phyloP scores from a whole-genome alignment of 352 stramenopile species.

The Phytophthora fragariae region DNA sequence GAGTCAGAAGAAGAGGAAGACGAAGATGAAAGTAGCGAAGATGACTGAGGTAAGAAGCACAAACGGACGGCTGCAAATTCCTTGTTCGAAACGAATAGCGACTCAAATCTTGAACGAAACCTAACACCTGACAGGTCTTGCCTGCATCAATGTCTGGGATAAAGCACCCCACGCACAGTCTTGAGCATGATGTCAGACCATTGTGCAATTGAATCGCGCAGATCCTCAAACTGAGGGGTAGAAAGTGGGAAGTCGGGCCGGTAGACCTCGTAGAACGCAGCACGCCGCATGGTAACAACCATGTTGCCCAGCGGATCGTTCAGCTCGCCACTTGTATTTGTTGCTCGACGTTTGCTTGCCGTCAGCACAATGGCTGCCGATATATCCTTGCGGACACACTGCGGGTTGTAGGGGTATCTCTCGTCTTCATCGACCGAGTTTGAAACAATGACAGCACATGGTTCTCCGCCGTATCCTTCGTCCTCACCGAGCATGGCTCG shows the following conservation, averaged over 20 bases:
- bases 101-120: too few relatives aligned
- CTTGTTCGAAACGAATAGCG: not conserved
- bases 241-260: conserved; percentile 32
- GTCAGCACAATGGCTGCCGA: conserved; percentile 37
- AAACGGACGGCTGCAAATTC: not conserved
- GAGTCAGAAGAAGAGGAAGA: conserved; percentile 57
- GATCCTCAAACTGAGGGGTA: conserved; percentile 19
- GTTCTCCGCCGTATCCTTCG: conserved; percentile 19
- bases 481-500: conserved; percentile 27
- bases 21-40: conserved; percentile 39
- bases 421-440: conserved; percentile 44
- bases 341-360: not conserved
- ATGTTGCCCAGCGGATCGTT: not conserved
- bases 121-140: not conserved
- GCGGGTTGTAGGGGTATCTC: conserved; percentile 36
- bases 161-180: conserved; percentile 27
- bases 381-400: conserved; percentile 38
- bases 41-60: not conserved
- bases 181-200: conserved; percentile 39
- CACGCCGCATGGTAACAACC: conserved; percentile 36
- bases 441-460: conserved; percentile 22
- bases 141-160: conserved; percentile 3
- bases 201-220: conserved; percentile 17
- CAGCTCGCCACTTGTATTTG: not conserved
- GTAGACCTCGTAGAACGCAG: conserved; percentile 28